Percentiles rank a stretch among this genome's conserved stretches.
Evolutionary conservation across 1,284 basidiomycete genomes (phyloP).

Genomic region (Boletellus deceptivus): DNA sequence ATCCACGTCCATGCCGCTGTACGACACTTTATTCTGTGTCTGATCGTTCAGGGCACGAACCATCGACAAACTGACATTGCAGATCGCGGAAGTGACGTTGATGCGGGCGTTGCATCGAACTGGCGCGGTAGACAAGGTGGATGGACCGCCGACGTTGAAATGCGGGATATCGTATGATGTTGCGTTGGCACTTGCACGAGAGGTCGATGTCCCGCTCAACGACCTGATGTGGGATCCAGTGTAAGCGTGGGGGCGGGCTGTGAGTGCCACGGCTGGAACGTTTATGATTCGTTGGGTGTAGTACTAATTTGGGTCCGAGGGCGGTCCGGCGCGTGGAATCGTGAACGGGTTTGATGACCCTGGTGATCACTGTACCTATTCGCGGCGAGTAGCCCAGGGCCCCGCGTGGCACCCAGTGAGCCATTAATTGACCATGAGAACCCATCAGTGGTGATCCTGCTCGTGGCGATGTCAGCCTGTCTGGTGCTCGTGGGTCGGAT

Average conservation of each 20-base stretch:
- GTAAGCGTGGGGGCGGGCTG: background rate
- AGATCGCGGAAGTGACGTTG: constrained; percentile 71
- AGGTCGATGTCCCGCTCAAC: constrained; percentile 58
- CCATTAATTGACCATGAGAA: too few species aligned
- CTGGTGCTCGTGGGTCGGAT: too few species aligned
- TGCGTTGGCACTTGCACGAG: constrained; percentile 30
- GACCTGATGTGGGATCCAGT: constrained; percentile 72
- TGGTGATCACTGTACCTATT: too few species aligned
- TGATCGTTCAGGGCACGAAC: background rate
- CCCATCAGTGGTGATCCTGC: too few species aligned
- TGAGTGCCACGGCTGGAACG: too few species aligned
- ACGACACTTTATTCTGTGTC: constrained; percentile 1
- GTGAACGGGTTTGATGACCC: too few species aligned
- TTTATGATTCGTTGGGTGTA: too few species aligned
- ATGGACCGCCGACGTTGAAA: constrained; percentile 68
- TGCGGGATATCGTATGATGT: constrained; percentile 44
- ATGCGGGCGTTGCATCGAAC: constrained; percentile 60
- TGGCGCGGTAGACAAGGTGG: constrained; percentile 58
- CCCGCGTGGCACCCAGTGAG: too few species aligned
- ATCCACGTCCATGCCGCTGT: constrained; percentile 60
- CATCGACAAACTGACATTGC: background rate
- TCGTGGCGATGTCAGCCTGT: too few species aligned
- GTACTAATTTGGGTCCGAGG: too few species aligned
- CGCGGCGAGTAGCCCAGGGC: too few species aligned
- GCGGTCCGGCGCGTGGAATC: too few species aligned